phyloP scores from a whole-genome alignment of 116 monocot species.

The Papilionanthe hybrid region DNA sequence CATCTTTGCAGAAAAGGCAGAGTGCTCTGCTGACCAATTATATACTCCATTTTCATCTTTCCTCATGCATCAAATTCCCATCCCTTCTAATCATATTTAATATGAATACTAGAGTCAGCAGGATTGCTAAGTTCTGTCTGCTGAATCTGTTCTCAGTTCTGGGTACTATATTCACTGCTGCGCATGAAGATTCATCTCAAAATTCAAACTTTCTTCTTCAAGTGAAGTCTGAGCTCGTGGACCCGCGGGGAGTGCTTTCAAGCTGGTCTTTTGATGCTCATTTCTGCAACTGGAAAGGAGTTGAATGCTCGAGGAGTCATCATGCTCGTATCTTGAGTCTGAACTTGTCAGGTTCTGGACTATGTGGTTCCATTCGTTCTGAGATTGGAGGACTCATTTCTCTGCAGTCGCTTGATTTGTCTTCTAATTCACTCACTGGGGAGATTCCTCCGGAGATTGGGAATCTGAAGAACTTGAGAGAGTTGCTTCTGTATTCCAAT shows the following conservation, averaged over 20 bases:
- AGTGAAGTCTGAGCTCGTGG: constrained; percentile 51
- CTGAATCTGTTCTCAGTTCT: constrained; percentile 24
- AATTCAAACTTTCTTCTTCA: constrained; percentile 37
- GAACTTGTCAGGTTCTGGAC: constrained; percentile 64
- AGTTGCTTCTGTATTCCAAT: constrained; percentile 74
- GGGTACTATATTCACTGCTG: constrained; percentile 12
- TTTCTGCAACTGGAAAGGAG: constrained; percentile 67
- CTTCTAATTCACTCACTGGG: constrained; percentile 68
- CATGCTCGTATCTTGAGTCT: constrained; percentile 32
- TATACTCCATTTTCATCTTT: no score
- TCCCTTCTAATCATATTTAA: no score
- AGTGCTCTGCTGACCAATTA: no score
- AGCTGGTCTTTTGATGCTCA: constrained; percentile 39
- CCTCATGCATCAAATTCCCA: no score
- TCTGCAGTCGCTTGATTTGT: constrained; percentile 70
- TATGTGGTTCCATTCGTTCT: constrained; percentile 54
- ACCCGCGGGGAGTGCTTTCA: constrained; percentile 36
- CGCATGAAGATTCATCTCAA: constrained; percentile 17
- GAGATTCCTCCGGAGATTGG: constrained; percentile 56
- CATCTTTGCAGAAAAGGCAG: no score
- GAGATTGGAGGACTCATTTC: constrained; percentile 42
- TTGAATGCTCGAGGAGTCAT: constrained; percentile 35
- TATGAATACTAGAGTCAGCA: no score
- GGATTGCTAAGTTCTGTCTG: neutral
- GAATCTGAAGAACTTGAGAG: constrained; percentile 41